Evolutionary conservation across 495 filamentous ascomycete genomes (phyloP), one percentile per base, ranked within the genome.

Genomic region (Aspergillus affinis): DNA sequence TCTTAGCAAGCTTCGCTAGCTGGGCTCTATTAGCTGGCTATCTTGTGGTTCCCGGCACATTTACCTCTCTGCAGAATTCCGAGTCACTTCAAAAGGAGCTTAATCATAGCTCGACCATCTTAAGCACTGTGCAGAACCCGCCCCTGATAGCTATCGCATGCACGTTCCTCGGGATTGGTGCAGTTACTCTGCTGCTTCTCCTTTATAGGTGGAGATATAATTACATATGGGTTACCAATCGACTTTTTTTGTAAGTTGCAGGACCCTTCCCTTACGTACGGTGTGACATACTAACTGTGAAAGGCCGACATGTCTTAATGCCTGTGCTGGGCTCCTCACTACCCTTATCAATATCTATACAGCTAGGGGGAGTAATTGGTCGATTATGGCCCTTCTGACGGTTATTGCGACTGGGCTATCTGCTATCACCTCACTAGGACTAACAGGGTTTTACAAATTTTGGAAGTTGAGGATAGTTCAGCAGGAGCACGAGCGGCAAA

Each of bases 321-420:
- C 56, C 9, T 47, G 26, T 41, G 56, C 56, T 23, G 56, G 56
- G 21, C 47, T 58, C 10, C 60, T 83, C 13, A 69, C 68, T 13
- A 78, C 80, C n/a, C 51, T 83, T 8, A 68, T 75, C 8, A 76
- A 71, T 64, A 75, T 84, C 8, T 83, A 83, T 60, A 60, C 70
- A 21, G 69, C 76, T 7, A 59, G 53, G 48, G 56, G 44, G 27
- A 48, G 56, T 8, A 48, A 49, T 20, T 57, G 54, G 54, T 57
- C 54, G 3, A 47, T 57, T 29, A 57, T 57, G 44, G 56, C 56
- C 36, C 48, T 58, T 44, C 29, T 58, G 15, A 51, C 47, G 0
- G 48, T 58, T 21, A 58, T 58, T 51, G 27, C 49, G 19, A 51
- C 46, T 13, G 56, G 56, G 13, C 15, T 51, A 36, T 50, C 49